Evolutionary conservation across 1,284 basidiomycete species (phyloP).

Genomic region (Sporisorium graminicola): DNA sequence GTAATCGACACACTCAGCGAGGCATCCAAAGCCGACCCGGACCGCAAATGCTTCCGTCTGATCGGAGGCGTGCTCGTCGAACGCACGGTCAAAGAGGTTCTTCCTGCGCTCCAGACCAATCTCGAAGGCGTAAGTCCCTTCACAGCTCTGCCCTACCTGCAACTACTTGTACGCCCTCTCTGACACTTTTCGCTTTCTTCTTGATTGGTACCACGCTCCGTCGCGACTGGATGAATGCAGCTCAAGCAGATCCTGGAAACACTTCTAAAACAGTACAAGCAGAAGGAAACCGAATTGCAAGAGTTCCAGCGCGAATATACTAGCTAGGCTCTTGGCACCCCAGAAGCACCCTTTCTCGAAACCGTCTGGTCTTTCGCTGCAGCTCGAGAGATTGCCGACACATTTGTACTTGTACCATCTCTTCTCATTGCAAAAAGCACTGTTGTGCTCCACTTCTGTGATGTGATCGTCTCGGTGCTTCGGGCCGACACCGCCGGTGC

Average conservation of each 20-base stretch:
- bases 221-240: constrained; percentile 29
- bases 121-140: constrained; percentile 59
- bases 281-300: constrained; percentile 61
- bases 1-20: constrained; percentile 86
- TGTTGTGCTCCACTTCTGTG: background rate
- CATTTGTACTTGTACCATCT: constrained; percentile 35
- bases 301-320: constrained; percentile 57
- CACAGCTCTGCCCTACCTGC: background rate
- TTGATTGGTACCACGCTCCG: no score
- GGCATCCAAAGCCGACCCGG: constrained; percentile 76
- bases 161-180: background rate
- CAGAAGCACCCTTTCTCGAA: background rate
- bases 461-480: background rate
- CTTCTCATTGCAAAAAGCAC: background rate
- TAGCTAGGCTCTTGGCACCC: constrained; percentile 7
- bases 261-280: constrained; percentile 67
- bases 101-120: constrained; percentile 76
- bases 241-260: constrained; percentile 63
- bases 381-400: background rate
- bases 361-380: background rate
- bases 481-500: no score
- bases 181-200: background rate
- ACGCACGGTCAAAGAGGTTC: constrained; percentile 93
- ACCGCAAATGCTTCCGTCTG: constrained; percentile 94
- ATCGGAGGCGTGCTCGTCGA: constrained; percentile 97